Base-by-base conservation (phyloP, 1,139 yeast species). In the Meyerozyma carpophila region DNA sequence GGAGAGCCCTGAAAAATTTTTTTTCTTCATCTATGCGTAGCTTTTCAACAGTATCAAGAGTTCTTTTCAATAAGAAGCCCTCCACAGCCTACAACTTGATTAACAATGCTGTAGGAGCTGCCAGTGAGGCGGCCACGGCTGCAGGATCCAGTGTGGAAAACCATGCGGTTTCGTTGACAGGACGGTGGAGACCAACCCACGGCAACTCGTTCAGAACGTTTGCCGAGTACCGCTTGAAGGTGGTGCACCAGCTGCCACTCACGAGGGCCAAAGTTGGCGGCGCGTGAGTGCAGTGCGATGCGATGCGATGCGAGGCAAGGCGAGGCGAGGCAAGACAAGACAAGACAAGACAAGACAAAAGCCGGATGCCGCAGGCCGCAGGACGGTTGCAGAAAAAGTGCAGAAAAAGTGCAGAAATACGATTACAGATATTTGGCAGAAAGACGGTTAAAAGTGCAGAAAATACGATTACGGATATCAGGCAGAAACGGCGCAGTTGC, bases 201-300 rank as follows among this genome's bases (percentile, higher is more conserved):
- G 73, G 73, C 37, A 61, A 66, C 41, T 63, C 77, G 2, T 77
- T 72, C 65, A 67, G 76, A 51, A 63, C 78, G 2, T 78, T 78
- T 60, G 81, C 81, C 32, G 82, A 78, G 55, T 78, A 78, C 66
- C 63, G 83, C 54, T 65, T 76, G 55, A 71, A 71, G 52, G 77
- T 68, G 20, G 65, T 68, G 43, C 72, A 76, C 60, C 77, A 72
- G 48, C 73, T 77, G 44, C 83, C 83, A 11, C 69, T 77, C 26
- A 20, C 37, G 26, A 18, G 16, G 14, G 37, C 37, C 37, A 34
- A 34, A 14, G 25, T 34, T 24, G 37, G 37, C 25, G 11, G 24
- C 24, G 24, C 24, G 18, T 16, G 18, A 21, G 24, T 8, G 24
- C 4, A 5, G 4, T 3, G 2, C 6, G 24, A 5, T n/a, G n/a